Percentiles rank a stretch among this genome's conserved stretches.
phyloP scores from a whole-genome alignment of 306 rosid species.

The Casuarina glauca region DNA sequence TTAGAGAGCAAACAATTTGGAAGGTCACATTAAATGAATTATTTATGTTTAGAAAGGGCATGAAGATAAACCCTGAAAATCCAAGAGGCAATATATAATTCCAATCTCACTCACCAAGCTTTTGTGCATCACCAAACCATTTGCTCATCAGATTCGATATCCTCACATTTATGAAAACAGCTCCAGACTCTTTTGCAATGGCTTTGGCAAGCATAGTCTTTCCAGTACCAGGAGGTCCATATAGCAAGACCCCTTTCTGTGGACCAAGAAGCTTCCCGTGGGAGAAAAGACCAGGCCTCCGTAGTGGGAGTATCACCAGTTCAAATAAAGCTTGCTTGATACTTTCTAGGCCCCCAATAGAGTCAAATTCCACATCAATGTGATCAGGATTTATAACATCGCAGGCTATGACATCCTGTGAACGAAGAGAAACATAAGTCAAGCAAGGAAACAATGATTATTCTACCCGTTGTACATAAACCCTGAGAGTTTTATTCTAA shows the following conservation, averaged over 20 bases:
- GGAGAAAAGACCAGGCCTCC: slow-evolving; percentile 78
- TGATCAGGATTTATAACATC: slow-evolving; percentile 96
- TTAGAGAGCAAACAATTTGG: neutral
- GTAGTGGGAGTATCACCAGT: slow-evolving; percentile 86
- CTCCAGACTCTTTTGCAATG: slow-evolving; percentile 94
- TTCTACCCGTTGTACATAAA: slow-evolving; percentile 6
- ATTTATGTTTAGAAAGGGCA: neutral
- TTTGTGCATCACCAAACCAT: slow-evolving; percentile 99
- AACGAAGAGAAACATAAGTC: slow-evolving; percentile 18
- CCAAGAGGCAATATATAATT: neutral
- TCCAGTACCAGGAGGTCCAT: slow-evolving; percentile 98
- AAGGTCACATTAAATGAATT: neutral
- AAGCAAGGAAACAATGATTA: neutral
- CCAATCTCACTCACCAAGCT: slow-evolving; percentile 71
- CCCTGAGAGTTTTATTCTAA: neutral
- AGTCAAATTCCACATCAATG: slow-evolving; percentile 79
- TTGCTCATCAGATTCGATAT: slow-evolving; percentile 98
- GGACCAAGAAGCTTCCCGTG: slow-evolving; percentile 93
- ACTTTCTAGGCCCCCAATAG: slow-evolving; percentile 84
- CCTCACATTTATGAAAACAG: slow-evolving; percentile 90
- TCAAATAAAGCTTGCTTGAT: slow-evolving; percentile 83
- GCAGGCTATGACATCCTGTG: slow-evolving; percentile 93
- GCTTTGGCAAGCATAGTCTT: slow-evolving; percentile 99
- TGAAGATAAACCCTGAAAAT: neutral
- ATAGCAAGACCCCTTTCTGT: slow-evolving; percentile 88